phyloP scores from a whole-genome alignment of 495 filamentous ascomycete genomes.

The Neurospora hispaniola region DNA sequence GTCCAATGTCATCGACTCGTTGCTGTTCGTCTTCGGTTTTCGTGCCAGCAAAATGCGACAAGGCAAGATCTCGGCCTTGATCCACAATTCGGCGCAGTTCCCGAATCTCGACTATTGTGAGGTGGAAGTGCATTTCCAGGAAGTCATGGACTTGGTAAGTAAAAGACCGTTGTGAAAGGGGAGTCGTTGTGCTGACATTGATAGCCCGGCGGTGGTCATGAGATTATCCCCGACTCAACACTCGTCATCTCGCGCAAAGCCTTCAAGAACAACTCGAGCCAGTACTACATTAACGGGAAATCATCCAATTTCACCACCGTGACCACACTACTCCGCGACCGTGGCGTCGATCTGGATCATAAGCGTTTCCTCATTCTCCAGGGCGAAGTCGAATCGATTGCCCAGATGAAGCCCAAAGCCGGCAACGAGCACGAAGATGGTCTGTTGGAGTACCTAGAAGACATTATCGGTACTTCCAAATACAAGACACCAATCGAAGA shows the following conservation, averaged over 20 bases:
- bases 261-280: conserved; percentile 96
- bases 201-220: conserved; percentile 52
- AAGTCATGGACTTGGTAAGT: conserved; percentile 65
- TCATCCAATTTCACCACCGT: conserved; percentile 86
- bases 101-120: conserved; percentile 84
- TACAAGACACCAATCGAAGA: conserved; percentile 97
- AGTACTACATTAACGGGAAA: conserved; percentile 88
- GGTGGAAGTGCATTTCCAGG: conserved; percentile 89
- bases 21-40: conserved; percentile 97
- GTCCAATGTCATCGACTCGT: conserved; percentile 95
- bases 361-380: conserved; percentile 97
- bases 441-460: conserved; percentile 90
- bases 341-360: conserved; percentile 91
- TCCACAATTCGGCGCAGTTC: conserved; percentile 85
- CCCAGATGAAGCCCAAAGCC: conserved; percentile 98
- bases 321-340: conserved; percentile 74
- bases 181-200: neutral
- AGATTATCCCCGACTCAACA: conserved; percentile 69
- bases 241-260: conserved; percentile 83
- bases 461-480: conserved; percentile 96
- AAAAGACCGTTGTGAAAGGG: too few relatives aligned
- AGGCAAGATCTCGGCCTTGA: conserved; percentile 94
- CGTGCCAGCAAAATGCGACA: conserved; percentile 98
- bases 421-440: conserved; percentile 91
- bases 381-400: conserved; percentile 96